Evolutionary conservation across 2,329 filamentous ascomycete genomes (phyloP).

Genomic region (Phialophora expanda): DNA sequence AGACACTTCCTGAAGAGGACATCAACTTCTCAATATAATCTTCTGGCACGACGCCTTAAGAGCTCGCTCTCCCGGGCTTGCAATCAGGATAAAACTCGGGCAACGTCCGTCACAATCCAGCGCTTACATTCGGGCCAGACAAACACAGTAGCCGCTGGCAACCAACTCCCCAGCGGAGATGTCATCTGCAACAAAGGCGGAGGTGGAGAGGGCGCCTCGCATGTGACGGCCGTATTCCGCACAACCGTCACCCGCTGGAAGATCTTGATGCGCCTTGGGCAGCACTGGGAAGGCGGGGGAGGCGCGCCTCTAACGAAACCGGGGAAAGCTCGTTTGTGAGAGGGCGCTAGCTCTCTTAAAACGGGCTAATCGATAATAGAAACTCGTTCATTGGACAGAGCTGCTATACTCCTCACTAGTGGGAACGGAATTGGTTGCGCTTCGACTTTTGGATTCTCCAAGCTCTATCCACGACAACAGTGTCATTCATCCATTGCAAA

Average conservation of each 20-base stretch:
- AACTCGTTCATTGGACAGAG: background rate
- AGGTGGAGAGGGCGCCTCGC: background rate
- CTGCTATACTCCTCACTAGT: background rate
- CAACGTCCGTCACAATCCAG: background rate
- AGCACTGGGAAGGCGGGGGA: background rate
- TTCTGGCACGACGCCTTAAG: background rate
- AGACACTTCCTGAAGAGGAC: background rate
- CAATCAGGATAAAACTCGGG: conserved; percentile 22
- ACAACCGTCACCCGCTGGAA: background rate
- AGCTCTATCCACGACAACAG: background rate
- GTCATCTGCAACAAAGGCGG: conserved; percentile 3
- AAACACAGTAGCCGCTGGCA: no score
- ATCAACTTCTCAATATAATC: conserved; percentile 14
- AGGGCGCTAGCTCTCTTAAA: background rate
- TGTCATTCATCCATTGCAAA: background rate
- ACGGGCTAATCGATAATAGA: background rate
- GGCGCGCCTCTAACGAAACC: background rate
- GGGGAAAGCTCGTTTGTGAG: background rate
- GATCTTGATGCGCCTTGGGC: background rate
- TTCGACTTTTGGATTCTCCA: background rate
- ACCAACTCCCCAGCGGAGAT: background rate
- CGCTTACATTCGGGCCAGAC: conserved; percentile 24
- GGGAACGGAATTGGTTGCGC: conserved; percentile 10
- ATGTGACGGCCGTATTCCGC: conserved; percentile 5
- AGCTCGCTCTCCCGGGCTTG: background rate